A percentile compares a stretch with the other conserved stretches of the same genome.
Evolutionary conservation across 495 filamentous ascomycete genomes (phyloP).

Genomic region (Tuber brumale): DNA sequence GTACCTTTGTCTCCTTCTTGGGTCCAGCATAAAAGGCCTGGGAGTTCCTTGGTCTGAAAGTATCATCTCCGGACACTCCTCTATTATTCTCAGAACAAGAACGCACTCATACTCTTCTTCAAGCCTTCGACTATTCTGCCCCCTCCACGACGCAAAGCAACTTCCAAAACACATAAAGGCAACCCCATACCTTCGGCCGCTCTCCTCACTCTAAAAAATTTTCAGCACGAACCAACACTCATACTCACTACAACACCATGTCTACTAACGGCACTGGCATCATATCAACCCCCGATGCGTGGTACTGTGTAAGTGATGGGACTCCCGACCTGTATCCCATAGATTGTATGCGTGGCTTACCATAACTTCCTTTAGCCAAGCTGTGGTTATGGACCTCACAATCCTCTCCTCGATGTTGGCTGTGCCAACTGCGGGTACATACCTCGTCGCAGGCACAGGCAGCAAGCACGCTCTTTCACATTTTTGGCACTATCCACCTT

Average conservation of each 20-base stretch:
- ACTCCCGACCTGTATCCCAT: neutral
- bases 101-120: neutral
- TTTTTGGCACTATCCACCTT: neutral
- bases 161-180: slow-evolving; percentile 3
- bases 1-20: neutral
- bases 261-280: slow-evolving; percentile 2
- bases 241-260: neutral
- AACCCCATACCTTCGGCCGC: neutral
- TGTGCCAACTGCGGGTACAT: slow-evolving; percentile 32
- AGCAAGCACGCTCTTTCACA: neutral
- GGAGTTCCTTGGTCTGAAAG: slow-evolving; percentile 7
- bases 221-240: slow-evolving; percentile 8
- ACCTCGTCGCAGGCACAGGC: slow-evolving; percentile 4
- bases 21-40: slow-evolving; percentile 24
- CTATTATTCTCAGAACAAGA: slow-evolving; percentile 1
- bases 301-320: slow-evolving; percentile 29
- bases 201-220: neutral
- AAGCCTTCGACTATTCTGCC: neutral
- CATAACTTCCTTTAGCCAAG: slow-evolving; percentile 17
- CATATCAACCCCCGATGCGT: slow-evolving; percentile 7
- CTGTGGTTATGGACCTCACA: slow-evolving; percentile 27
- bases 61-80: slow-evolving; percentile 1
- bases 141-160: neutral
- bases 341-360: neutral
- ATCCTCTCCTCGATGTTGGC: slow-evolving; percentile 24